phyloP scores from a whole-genome alignment of 257 asterid species.

The Osmanthus fragrans region DNA sequence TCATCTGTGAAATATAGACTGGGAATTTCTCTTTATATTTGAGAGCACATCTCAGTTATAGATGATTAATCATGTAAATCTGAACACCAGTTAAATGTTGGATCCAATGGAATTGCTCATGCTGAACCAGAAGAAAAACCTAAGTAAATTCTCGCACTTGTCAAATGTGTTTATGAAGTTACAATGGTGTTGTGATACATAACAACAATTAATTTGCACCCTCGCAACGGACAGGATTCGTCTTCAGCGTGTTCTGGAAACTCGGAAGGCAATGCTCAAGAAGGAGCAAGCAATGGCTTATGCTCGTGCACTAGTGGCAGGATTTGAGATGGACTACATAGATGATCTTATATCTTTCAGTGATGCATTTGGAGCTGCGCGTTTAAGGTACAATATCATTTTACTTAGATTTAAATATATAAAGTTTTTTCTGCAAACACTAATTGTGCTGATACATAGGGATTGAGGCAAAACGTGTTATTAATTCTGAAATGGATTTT shows the following conservation, averaged over 20 bases:
- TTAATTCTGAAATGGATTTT: neutral
- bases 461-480: neutral
- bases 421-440: neutral
- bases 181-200: neutral
- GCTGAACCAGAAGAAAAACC: conserved; percentile 55
- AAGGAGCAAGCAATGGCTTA: conserved; percentile 93
- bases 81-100: conserved; percentile 38
- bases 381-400: conserved; percentile 54
- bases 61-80: conserved; percentile 17
- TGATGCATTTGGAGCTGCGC: conserved; percentile 79
- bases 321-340: conserved; percentile 59
- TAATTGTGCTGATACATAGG: neutral
- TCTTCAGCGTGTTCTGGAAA: conserved; percentile 70
- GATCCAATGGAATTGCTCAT: conserved; percentile 34
- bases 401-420: neutral
- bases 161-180: conserved; percentile 8
- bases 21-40: conserved; percentile 2
- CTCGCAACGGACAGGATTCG: conserved; percentile 48
- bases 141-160: conserved; percentile 42
- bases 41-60: neutral
- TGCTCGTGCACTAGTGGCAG: conserved; percentile 86
- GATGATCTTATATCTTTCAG: conserved; percentile 67
- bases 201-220: neutral
- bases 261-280: conserved; percentile 70
- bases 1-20: neutral